Conservation (phyloP, 768 basidiomycete species). For the Daedaleopsis sinensis region DNA sequence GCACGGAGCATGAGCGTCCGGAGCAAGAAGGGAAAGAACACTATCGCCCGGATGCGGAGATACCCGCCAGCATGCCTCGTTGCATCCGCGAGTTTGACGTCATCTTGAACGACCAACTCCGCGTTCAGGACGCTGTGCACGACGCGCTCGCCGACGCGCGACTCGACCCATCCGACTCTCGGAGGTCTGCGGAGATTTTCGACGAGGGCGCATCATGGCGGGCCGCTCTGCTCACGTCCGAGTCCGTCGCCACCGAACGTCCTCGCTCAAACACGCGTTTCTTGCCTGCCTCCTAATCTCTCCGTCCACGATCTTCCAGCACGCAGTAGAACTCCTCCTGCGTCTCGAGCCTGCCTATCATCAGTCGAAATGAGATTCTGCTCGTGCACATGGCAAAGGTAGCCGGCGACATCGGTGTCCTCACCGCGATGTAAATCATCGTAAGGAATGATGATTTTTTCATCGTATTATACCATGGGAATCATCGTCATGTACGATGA, state of each 20-base stretch:
- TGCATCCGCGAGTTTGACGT: neutral
- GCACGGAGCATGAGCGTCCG: conserved; percentile 4
- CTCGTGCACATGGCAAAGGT: conserved; percentile 92
- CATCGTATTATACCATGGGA: too few relatives aligned
- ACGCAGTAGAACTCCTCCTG: conserved; percentile 84
- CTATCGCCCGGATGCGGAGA: neutral
- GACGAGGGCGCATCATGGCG: neutral
- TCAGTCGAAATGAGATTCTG: conserved; percentile 94
- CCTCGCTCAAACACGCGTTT: conserved; percentile 85
- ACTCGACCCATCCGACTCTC: too few relatives aligned
- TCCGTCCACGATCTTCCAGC: conserved; percentile 71
- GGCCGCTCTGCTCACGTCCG: conserved; percentile 10
- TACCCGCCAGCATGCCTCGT: neutral
- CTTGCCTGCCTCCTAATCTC: conserved; percentile 92
- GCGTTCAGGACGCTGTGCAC: too few relatives aligned
- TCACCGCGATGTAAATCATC: too few relatives aligned
- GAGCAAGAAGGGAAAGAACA: too few relatives aligned
- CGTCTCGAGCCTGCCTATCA: conserved; percentile 80
- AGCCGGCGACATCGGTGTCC: conserved; percentile 91
- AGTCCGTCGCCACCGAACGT: too few relatives aligned
- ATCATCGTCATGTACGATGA: too few relatives aligned
- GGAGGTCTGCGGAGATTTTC: too few relatives aligned
- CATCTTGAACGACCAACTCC: neutral
- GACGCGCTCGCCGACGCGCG: too few relatives aligned
- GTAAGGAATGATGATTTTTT: too few relatives aligned